phyloP scores from a whole-genome alignment of 768 basidiomycete species.

The Sarcodon sp. region DNA sequence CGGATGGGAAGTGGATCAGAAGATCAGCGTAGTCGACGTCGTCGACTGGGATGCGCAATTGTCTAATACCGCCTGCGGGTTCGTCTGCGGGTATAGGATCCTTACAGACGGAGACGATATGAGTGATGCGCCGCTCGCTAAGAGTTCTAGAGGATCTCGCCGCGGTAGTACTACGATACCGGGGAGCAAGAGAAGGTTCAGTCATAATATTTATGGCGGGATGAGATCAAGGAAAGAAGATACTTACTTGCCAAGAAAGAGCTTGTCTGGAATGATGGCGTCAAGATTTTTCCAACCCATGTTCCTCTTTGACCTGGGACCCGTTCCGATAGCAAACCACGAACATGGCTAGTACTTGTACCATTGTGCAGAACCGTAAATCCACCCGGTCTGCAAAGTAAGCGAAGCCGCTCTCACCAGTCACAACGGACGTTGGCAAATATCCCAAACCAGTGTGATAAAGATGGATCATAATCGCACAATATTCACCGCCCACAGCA shows the following conservation, averaged over 20 bases:
- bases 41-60: slow-evolving; percentile 43
- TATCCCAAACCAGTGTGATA: neutral
- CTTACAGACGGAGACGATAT: slow-evolving; percentile 60
- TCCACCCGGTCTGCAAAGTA: neutral
- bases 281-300: slow-evolving; percentile 27
- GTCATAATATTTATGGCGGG: neutral
- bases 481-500: no score
- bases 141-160: slow-evolving; percentile 59
- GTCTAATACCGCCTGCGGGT: slow-evolving; percentile 53
- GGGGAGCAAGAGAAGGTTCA: neutral
- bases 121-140: slow-evolving; percentile 59
- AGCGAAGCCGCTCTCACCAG: neutral
- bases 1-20: slow-evolving; percentile 10
- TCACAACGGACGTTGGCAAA: neutral
- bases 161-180: slow-evolving; percentile 37
- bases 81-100: slow-evolving; percentile 57
- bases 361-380: no score
- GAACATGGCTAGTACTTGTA: no score
- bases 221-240: slow-evolving; percentile 1
- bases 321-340: no score
- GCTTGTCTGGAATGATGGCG: slow-evolving; percentile 47
- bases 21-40: slow-evolving; percentile 8
- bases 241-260: slow-evolving; percentile 71
- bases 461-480: neutral
- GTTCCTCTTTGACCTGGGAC: neutral